Base-by-base conservation (phyloP, 2,329 filamentous ascomycete genomes). In the Verticillium isaacii region DNA sequence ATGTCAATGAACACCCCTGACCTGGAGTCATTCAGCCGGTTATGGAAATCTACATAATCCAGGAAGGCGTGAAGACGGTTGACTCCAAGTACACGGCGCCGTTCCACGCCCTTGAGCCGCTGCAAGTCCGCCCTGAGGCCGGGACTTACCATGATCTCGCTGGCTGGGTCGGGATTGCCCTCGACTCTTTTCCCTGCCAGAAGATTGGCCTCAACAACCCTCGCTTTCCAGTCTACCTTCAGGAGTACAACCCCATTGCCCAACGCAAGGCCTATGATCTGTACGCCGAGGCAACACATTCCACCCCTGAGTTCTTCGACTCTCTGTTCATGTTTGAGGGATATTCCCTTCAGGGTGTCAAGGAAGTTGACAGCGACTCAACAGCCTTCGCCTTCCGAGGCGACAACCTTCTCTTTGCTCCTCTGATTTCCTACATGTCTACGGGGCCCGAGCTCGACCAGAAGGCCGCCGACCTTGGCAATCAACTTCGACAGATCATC, bases 261-360 rank as follows among this genome's bases (percentile, higher is more conserved):
- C 67, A 72, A 61, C 62, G 63, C 25, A 37, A 67, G 59, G 66
- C 66, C 34, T 78, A 74, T 66, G 67, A 73, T n/a, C 61, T 70
- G 17, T 79, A 76, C 67, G 68, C 64, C 5, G 61, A 65, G 8
- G 68, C 69, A 6, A 68, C 68, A 41, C 69, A 65, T 29, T 54
- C 12, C 52, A 54, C 45, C 6, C 63, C 60, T 7, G 52, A 58
- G 6, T 65, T 65, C 34, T 63, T 71, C n/a, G 66, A 73, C 65
- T 78, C 77, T 1, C 72, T 84, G 55, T 81, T 85, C 71, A 80
- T 85, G 77, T 82, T 86, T 60, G 84, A 87, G 67, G 80, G 80
- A 3, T 86, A 86, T 70, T 77, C 82, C 1, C 71, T 68, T 8
- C 69, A 77, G 25, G 83, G 77, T 1, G 77, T 85, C 2, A 67